Evolutionary conservation across 73 alveolate genomes (phyloP).

Genomic region (Paramecium primaurelia): DNA sequence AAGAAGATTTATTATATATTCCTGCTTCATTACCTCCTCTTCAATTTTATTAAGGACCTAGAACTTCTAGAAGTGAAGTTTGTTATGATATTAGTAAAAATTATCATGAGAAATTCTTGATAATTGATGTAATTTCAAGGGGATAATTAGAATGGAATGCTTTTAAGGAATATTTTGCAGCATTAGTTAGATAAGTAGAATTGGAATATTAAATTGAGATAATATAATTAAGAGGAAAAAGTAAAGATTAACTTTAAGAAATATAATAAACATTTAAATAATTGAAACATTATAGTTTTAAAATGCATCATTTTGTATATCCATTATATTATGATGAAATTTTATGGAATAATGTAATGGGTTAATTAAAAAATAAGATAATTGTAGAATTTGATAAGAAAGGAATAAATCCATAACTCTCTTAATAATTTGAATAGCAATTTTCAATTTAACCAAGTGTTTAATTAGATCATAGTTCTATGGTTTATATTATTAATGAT

Average conservation of each 20-base stretch:
- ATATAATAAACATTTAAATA: neutral
- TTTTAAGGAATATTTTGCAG: neutral
- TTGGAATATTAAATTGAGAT: neutral
- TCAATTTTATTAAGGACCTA: neutral
- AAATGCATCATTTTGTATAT: neutral
- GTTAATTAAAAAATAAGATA: neutral
- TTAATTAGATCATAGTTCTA: neutral
- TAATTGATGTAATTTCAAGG: neutral
- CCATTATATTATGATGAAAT: neutral
- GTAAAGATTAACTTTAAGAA: neutral
- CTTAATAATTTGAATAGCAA: neutral
- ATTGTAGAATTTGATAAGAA: neutral
- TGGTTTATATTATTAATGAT: neutral
- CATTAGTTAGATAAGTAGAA: neutral
- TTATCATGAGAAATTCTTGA: neutral
- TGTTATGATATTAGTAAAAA: neutral
- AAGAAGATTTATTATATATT: neutral
- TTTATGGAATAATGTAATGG: neutral
- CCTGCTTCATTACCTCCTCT: neutral
- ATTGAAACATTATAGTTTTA: neutral
- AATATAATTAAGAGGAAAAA: neutral
- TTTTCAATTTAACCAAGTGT: neutral
- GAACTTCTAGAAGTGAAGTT: neutral
- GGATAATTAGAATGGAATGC: conserved; percentile 3
- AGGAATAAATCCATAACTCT: neutral